These are phyloP conservation scores for Scedosporium apiospermum DNA, from an alignment of 2,329 filamentous ascomycete species.

Conservation along the genomic window DNA sequence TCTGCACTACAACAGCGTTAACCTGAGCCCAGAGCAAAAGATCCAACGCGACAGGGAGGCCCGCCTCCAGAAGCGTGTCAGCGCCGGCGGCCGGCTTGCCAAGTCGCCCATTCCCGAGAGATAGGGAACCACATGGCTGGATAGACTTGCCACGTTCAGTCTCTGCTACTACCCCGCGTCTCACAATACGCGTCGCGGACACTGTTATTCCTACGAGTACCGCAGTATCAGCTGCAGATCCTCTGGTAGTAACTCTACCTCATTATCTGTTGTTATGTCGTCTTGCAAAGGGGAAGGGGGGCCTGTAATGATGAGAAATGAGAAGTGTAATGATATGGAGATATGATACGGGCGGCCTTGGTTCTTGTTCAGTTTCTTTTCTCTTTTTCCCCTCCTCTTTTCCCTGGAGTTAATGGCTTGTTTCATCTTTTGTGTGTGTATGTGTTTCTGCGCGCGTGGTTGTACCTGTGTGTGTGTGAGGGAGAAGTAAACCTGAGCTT, in stretches of 20 bases:
- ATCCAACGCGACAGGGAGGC: constrained; percentile 55
- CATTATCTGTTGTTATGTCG: not conserved
- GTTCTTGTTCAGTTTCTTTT: not conserved
- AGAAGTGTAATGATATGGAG: not conserved
- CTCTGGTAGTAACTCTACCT: not conserved
- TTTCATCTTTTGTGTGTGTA: not conserved
- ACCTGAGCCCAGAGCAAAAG: constrained; percentile 5
- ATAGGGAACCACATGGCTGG: constrained; percentile 31
- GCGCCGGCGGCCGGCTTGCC: constrained; percentile 64
- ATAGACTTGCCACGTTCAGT: constrained; percentile 3
- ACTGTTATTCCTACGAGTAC: not conserved
- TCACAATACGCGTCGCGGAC: not conserved
- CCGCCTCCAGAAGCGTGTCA: constrained; percentile 68
- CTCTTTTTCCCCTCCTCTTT: not conserved
- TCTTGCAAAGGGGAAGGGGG: not conserved
- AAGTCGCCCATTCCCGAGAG: constrained; percentile 54
- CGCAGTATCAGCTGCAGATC: too few species aligned
- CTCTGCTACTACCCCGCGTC: not conserved
- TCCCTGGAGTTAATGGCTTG: not conserved
- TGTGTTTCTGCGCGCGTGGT: not conserved
- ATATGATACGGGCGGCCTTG: not conserved
- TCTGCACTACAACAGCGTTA: constrained; percentile 29
- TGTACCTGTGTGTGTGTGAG: too few species aligned
- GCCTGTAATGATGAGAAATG: constrained; percentile 1
- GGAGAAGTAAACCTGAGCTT: too few species aligned